Evolutionary conservation across 768 basidiomycete genomes (phyloP), one percentile per base, ranked within the genome.

Genomic region (Boletales sp.): DNA sequence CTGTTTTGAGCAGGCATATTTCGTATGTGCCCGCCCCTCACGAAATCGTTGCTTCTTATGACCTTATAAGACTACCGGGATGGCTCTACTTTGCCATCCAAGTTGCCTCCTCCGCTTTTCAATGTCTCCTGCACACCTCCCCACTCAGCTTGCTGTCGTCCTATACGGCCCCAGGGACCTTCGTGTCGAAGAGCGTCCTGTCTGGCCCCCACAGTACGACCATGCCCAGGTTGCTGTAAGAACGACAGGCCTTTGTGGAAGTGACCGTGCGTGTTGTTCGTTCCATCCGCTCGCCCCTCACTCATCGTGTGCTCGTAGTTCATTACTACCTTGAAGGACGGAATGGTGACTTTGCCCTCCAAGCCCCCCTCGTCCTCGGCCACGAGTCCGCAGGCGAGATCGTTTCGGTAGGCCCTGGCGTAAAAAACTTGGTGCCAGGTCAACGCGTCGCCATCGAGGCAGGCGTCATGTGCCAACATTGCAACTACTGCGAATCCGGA

Each of bases 381-480:
- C 94, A 97, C 69, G 94, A 97, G 74, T 79, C 93, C 0, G 82
- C 90, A n/a, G 94, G 94, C 31, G 69, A 90, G 61, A 74, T 97
- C 61, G 85, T 86, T 48, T 85, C 90, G n/a, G 76, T 95, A 50
- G 88, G 89, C 11, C 78, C 84, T 12, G 82, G 83, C 15, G 84
- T 86, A 39, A 76, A 73, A 55, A 61, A 78, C 61, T 71, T 93
- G 51, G 67, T 72, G 13, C 79, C 85, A 18, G 93, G 94, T 32
- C 87, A 92, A 66, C 84, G 90, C 47, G 94, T 97, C 45, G 94
- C 92, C 24, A 87, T 97, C 66, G 94, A 97, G 68, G 88, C 90
- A 6, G 94, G 94, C 27, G 83, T 94, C 65, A 84, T 86, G 76
- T 97, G 94, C 72, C 81, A 81, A 49, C 74, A 74, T 37, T 93